Evolutionary conservation across 2,329 filamentous ascomycete species (phyloP), one percentile per base, ranked within the genome.

Genomic region (Alternaria burnsii): DNA sequence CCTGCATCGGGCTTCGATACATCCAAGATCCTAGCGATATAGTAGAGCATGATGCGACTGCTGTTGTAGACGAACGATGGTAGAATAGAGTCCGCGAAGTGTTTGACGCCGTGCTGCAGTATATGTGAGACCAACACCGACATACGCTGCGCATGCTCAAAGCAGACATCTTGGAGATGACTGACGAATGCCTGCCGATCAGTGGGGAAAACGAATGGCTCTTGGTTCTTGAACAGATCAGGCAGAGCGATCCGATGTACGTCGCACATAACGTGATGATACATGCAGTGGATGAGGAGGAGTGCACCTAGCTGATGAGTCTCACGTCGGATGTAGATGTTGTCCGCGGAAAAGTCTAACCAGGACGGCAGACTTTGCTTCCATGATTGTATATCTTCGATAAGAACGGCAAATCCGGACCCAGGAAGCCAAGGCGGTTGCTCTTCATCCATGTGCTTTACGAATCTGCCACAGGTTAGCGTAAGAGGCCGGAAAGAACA

Each of bases 61-160:
- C 73, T 76, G 54, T 76, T 76, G 61, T 76, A 76, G 3, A 75
- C 73, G 16, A 75, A 73, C 0, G 71, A 74, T 3, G 73, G 73
- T 18, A 76, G 36, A n/a, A 76, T 76, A 0, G 73, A 72, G 42
- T 76, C 73, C 0, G 73, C 73, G n/a, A 76, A 71, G 34, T 74
- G 69, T 43, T 73, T 74, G 48, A 74, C 70, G 4, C 73, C 73
- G 30, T 76, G 73, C 32, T 74, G 69, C 1, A 76, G 55, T 20
- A 72, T 70, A 1, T 71, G 73, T 4, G 72, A 70, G 3, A 73
- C 68, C 1, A 76, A 55, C 1, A 70, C 65, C 5, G 72, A 71
- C 62, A 76, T 70, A 26, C 68, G 69, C 28, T 74, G 73, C 22
- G 73, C 73, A 44, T 76, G 68, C 42, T 76, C 72, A 32, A 75